phyloP scores from a whole-genome alignment of 352 stramenopile genomes.

The Blastocystis hominis region DNA sequence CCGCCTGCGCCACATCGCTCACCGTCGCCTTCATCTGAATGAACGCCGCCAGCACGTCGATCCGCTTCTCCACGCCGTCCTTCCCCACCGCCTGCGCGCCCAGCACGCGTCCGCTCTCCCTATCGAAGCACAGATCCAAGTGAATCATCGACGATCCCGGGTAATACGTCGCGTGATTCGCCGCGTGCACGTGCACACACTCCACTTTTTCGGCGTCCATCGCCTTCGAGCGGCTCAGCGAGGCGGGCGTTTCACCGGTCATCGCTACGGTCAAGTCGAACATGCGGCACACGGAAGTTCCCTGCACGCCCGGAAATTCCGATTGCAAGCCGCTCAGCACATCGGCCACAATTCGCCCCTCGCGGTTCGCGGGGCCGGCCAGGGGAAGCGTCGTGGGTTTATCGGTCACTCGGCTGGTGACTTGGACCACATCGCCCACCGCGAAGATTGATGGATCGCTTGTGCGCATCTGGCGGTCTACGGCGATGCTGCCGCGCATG shows the following conservation, averaged over 20 bases:
- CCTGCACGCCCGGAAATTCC: conserved; percentile 65
- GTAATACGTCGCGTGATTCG: conserved; percentile 66
- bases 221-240: background rate
- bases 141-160: conserved; percentile 65
- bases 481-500: conserved; percentile 62
- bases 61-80: conserved; percentile 68
- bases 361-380: conserved; percentile 65
- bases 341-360: conserved; percentile 66
- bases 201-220: background rate
- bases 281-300: conserved; percentile 63
- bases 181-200: conserved; percentile 62
- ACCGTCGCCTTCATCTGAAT: conserved; percentile 65
- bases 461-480: conserved; percentile 66
- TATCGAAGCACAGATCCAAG: conserved; percentile 66
- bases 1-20: conserved; percentile 64
- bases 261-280: conserved; percentile 65
- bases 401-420: conserved; percentile 28
- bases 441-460: conserved; percentile 64
- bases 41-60: conserved; percentile 67
- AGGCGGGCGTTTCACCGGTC: conserved; percentile 64
- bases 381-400: conserved; percentile 59
- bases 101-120: conserved; percentile 63
- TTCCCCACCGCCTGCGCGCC: conserved; percentile 66
- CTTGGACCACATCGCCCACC: conserved; percentile 66
- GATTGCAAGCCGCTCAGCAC: conserved; percentile 64